These are phyloP conservation scores for Sphagnum magellanicum DNA, from an alignment of 228 moss, liverwort and hornwort species.

Conservation along the genomic window DNA sequence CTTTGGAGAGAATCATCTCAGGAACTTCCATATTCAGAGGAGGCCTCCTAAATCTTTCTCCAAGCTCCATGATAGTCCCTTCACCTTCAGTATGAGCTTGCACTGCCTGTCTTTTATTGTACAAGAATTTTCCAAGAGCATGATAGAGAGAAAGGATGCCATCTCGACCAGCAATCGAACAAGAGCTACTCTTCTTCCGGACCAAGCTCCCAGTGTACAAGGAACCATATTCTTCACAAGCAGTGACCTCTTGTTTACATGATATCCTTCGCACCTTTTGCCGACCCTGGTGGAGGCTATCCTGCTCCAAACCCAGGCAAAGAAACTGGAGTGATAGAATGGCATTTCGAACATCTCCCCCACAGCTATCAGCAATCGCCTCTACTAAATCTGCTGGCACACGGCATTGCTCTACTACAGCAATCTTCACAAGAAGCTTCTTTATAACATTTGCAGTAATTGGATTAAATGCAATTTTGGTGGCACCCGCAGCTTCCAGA, in stretches of 20 bases:
- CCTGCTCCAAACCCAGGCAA: conserved; percentile 30
- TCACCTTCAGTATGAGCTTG: conserved; percentile 8
- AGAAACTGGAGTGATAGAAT: conserved; percentile 79
- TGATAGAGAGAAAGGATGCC: conserved; percentile 77
- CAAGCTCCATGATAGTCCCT: conserved; percentile 25
- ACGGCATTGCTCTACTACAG: conserved; percentile 46
- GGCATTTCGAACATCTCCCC: conserved; percentile 86
- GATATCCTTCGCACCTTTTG: conserved; percentile 13
- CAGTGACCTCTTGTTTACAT: conserved; percentile 8
- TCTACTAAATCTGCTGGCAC: conserved; percentile 39
- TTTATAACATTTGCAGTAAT: conserved; percentile 63
- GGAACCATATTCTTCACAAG: conserved; percentile 1
- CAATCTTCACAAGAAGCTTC: conserved; percentile 66
- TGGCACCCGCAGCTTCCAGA: conserved; percentile 69
- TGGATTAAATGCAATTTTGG: conserved; percentile 83
- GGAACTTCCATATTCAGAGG: conserved; percentile 87
- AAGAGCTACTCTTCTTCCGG: conserved; percentile 24
- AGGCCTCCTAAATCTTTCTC: conserved; percentile 33
- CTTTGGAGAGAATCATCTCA: conserved; percentile 65
- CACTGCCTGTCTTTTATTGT: conserved; percentile 70
- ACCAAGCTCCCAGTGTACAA: background rate
- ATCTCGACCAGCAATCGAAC: conserved; percentile 60
- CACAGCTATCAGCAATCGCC: conserved; percentile 71
- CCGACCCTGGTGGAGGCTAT: conserved; percentile 8
- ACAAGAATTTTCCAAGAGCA: conserved; percentile 81